Conservation (phyloP, 176 grass and related monocot genomes). For the Carex pumila region DNA sequence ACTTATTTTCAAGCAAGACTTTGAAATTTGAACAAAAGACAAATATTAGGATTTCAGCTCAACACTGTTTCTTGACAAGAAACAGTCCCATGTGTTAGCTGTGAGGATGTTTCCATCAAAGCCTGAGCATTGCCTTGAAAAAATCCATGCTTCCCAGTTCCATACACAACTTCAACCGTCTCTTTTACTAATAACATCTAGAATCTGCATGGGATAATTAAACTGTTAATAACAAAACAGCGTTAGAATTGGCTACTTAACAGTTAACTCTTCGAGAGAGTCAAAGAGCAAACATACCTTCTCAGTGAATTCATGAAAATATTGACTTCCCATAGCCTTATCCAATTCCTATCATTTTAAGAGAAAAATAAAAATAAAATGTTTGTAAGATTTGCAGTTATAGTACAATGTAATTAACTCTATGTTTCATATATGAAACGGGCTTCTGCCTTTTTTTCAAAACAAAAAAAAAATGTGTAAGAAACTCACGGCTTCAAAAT, state of each 20-base stretch:
- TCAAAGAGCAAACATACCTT: slow-evolving; percentile 33
- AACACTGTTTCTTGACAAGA: not conserved
- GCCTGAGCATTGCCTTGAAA: not conserved
- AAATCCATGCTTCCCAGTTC: not conserved
- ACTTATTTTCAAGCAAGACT: not conserved
- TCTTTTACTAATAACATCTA: slow-evolving; percentile 50
- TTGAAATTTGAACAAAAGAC: not conserved
- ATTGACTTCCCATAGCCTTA: slow-evolving; percentile 42
- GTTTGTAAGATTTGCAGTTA: too few species aligned
- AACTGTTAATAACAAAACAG: not conserved
- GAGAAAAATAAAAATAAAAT: not conserved
- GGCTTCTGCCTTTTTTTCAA: too few species aligned
- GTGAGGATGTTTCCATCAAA: not conserved
- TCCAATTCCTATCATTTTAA: slow-evolving; percentile 52
- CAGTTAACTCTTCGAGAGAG: not conserved
- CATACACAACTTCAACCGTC: slow-evolving; percentile 11
- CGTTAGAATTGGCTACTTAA: not conserved
- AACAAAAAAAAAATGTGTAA: not conserved
- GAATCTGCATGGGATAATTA: slow-evolving; percentile 43
- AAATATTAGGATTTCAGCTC: not conserved
- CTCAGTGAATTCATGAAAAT: slow-evolving; percentile 49
- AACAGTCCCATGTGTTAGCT: not conserved
- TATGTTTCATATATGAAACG: too few species aligned
- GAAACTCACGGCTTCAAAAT: not conserved
- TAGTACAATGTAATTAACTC: too few species aligned